Evolutionary conservation across 2,329 filamentous ascomycete species (phyloP).

Genomic region (Penicillium vulpinum): DNA sequence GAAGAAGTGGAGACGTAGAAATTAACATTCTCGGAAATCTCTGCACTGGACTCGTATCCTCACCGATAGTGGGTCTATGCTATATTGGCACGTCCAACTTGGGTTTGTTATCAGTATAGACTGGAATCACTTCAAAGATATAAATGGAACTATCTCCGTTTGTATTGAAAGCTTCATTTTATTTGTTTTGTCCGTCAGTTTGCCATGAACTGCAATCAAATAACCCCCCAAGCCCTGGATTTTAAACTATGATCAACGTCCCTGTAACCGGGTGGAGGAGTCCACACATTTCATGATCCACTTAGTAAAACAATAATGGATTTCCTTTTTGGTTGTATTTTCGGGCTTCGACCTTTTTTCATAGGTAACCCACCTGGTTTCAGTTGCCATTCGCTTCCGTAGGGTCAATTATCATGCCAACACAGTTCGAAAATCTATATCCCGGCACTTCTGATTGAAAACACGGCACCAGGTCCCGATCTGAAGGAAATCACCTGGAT

Average conservation of each 20-base stretch:
- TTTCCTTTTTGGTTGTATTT: neutral
- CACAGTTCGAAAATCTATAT: neutral
- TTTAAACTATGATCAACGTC: slow-evolving; percentile 15
- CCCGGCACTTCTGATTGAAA: neutral
- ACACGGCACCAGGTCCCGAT: neutral
- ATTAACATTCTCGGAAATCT: slow-evolving; percentile 21
- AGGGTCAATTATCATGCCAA: neutral
- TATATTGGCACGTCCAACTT: neutral
- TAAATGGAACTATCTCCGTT: slow-evolving; percentile 9
- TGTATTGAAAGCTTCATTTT: neutral
- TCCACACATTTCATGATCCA: neutral
- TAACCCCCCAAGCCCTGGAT: slow-evolving; percentile 5
- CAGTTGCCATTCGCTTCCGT: neutral
- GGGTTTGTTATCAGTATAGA: slow-evolving; percentile 12
- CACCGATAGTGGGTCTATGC: slow-evolving; percentile 18
- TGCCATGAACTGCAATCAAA: neutral
- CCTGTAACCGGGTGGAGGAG: slow-evolving; percentile 6
- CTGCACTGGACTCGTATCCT: slow-evolving; percentile 19
- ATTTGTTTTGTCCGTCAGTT: neutral
- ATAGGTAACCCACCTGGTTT: slow-evolving; percentile 4
- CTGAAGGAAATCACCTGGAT: neutral
- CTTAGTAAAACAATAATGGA: neutral
- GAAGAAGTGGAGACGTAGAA: slow-evolving; percentile 15
- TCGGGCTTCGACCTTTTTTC: neutral
- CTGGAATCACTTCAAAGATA: slow-evolving; percentile 13